Evolutionary conservation across 2,329 filamentous ascomycete genomes (phyloP).

Genomic region (Calonectria naviculata): DNA sequence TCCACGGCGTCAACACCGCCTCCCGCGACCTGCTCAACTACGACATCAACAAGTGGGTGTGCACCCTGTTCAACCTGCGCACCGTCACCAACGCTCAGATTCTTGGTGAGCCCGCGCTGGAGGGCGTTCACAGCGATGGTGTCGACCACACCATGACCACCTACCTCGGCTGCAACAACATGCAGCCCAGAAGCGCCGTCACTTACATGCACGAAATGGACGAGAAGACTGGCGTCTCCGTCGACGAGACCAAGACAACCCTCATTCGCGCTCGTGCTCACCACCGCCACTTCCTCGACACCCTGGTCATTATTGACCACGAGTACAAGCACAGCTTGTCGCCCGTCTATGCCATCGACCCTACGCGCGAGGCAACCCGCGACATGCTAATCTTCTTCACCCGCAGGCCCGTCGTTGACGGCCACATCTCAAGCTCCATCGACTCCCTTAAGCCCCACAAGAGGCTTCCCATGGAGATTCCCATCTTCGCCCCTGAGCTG

Average conservation of each 20-base stretch:
- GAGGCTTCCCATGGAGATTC: constrained; percentile 18
- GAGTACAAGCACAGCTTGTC: constrained; percentile 42
- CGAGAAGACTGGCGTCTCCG: constrained; percentile 34
- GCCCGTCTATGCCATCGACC: constrained; percentile 35
- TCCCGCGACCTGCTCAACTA: constrained; percentile 40
- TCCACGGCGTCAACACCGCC: constrained; percentile 33
- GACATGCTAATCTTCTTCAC: constrained; percentile 44
- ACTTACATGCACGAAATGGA: constrained; percentile 41
- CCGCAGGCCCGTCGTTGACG: constrained; percentile 29
- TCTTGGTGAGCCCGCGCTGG: constrained; percentile 43
- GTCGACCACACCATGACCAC: constrained; percentile 45
- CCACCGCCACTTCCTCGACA: constrained; percentile 39
- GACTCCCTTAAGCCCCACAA: constrained; percentile 14
- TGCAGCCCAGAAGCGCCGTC: constrained; percentile 39
- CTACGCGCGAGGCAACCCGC: constrained; percentile 28
- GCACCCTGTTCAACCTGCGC: constrained; percentile 41
- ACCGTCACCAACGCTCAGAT: constrained; percentile 36
- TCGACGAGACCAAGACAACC: constrained; percentile 33
- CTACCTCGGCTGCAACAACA: constrained; percentile 41
- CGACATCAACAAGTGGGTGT: constrained; percentile 34
- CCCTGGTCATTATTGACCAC: constrained; percentile 40
- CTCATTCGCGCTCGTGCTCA: constrained; percentile 35
- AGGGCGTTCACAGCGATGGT: constrained; percentile 45
- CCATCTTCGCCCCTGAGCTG: constrained; percentile 6
- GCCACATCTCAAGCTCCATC: constrained; percentile 14